These are phyloP conservation scores for Dillenia turbinata DNA, from an alignment of 164 flowering plant species.

Conservation along the genomic window DNA sequence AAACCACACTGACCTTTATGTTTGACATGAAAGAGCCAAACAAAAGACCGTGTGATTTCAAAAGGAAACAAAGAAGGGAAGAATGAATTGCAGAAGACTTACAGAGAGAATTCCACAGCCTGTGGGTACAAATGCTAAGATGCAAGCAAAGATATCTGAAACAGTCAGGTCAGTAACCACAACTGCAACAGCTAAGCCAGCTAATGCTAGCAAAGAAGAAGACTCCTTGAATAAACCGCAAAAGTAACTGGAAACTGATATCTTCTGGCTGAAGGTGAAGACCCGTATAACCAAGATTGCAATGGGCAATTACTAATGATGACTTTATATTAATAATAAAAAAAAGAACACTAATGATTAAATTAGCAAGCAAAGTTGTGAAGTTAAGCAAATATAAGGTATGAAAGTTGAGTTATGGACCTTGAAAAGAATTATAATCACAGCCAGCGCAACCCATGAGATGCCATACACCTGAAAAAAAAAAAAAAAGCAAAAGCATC, in stretches of 20 bases:
- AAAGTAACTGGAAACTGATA: constrained; percentile 81
- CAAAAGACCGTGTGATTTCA: no score
- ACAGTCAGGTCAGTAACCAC: constrained; percentile 46
- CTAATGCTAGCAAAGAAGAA: constrained; percentile 64
- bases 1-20: no score
- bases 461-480: constrained; percentile 87
- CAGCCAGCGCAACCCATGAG: constrained; percentile 82
- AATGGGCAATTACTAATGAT: constrained; percentile 6
- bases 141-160: constrained; percentile 76
- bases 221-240: constrained; percentile 90
- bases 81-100: no score
- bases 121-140: constrained; percentile 91
- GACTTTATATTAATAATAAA: no score
- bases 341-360: no score
- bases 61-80: no score
- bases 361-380: neutral
- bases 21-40: no score
- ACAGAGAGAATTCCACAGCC: no score
- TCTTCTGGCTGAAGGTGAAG: constrained; percentile 94
- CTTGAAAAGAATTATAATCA: constrained; percentile 84
- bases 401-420: constrained; percentile 24
- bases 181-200: constrained; percentile 72
- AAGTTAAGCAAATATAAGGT: neutral
- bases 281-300: constrained; percentile 40
- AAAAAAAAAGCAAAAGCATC: constrained; percentile 7